Conservation (phyloP, 805 yeast species). For the Saccharomycopsis sp. region DNA sequence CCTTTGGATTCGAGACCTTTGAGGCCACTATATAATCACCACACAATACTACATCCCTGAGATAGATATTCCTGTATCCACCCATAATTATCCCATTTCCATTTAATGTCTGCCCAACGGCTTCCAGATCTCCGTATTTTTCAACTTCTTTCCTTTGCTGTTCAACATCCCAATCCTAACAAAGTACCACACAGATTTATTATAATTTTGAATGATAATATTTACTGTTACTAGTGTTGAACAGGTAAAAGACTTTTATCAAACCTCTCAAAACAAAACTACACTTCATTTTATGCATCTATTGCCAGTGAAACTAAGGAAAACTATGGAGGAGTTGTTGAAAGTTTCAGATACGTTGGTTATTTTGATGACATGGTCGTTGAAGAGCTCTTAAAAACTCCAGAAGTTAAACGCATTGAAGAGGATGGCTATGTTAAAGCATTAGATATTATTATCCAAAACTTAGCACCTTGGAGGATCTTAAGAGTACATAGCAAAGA, state of each 20-base stretch:
- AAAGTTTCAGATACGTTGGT: constrained; percentile 74
- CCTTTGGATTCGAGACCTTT: too few species aligned
- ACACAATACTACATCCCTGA: too few species aligned
- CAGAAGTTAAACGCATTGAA: constrained; percentile 59
- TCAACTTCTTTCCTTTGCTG: too few species aligned
- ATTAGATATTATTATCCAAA: constrained; percentile 41
- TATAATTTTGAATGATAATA: constrained; percentile 5
- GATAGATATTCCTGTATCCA: too few species aligned
- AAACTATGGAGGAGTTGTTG: constrained; percentile 1
- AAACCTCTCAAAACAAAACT: not conserved
- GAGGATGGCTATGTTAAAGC: constrained; percentile 49
- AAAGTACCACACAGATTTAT: constrained; percentile 10
- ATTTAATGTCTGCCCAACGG: too few species aligned
- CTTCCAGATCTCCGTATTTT: too few species aligned
- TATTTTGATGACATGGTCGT: constrained; percentile 67
- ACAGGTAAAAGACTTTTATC: not conserved
- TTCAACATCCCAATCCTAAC: not conserved
- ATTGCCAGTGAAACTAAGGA: not conserved
- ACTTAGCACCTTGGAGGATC: constrained; percentile 69
- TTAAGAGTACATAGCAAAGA: constrained; percentile 63
- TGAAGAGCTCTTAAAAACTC: constrained; percentile 61
- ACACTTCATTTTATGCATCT: not conserved
- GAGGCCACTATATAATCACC: too few species aligned
- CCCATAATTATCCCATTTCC: too few species aligned
- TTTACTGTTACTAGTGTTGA: not conserved